These are phyloP conservation scores for Botrytis squamosa DNA, from an alignment of 2,329 filamentous ascomycete species.

Conservation along the genomic window DNA sequence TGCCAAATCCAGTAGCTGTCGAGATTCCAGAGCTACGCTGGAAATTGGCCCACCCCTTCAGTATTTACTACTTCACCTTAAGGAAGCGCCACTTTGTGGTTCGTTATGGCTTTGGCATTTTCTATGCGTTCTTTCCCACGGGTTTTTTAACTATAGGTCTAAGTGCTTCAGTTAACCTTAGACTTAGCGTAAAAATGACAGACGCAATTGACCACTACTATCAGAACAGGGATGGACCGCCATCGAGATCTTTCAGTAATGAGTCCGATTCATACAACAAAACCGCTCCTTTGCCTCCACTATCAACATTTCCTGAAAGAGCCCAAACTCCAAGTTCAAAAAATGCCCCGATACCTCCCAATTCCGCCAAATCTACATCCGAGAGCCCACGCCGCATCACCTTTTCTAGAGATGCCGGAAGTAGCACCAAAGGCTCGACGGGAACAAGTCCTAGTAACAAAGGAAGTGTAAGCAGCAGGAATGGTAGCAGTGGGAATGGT, in stretches of 20 bases:
- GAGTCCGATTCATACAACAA: constrained; percentile 1
- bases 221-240: neutral
- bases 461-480: constrained; percentile 10
- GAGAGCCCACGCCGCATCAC: neutral
- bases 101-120: neutral
- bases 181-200: neutral
- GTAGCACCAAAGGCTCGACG: constrained; percentile 4
- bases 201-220: constrained; percentile 6
- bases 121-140: neutral
- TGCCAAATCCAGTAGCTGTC: neutral
- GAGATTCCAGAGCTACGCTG: neutral
- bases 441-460: neutral
- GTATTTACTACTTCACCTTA: neutral
- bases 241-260: neutral
- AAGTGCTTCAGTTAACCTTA: neutral
- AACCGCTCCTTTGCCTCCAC: neutral
- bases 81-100: neutral
- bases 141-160: neutral
- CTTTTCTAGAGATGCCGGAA: constrained; percentile 1
- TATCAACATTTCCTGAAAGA: neutral
- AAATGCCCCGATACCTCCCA: neutral
- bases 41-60: neutral
- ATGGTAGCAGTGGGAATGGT: constrained; percentile 9
- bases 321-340: neutral
- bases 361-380: neutral